phyloP scores from a whole-genome alignment of 345 rosid species.

The Brassica incana region DNA sequence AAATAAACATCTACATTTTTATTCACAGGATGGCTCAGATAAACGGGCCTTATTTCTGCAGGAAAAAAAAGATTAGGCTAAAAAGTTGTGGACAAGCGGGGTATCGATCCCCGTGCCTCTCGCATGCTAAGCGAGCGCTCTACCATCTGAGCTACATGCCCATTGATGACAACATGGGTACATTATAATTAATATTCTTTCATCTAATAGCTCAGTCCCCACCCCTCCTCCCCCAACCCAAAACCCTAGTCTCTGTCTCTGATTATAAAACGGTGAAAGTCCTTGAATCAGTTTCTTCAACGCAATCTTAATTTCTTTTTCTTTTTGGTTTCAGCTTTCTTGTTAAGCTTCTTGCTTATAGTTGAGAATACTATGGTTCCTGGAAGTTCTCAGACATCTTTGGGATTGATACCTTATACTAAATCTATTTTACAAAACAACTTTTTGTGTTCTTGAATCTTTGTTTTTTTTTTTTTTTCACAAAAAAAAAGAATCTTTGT shows the following conservation, averaged over 20 bases:
- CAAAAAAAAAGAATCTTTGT: no score
- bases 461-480: not conserved
- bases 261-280: not conserved
- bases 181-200: not conserved
- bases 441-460: not conserved
- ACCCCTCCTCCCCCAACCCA: not conserved
- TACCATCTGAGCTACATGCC: conserved; percentile 94
- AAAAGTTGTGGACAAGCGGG: conserved; percentile 32
- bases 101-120: conserved; percentile 89
- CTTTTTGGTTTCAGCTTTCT: not conserved
- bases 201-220: not conserved
- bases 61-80: no score
- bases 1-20: no score
- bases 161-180: not conserved
- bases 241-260: conserved; percentile 2
- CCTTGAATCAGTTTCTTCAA: not conserved
- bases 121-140: conserved; percentile 94
- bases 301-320: not conserved
- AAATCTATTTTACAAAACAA: not conserved
- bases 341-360: not conserved
- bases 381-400: not conserved
- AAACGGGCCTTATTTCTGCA: no score
- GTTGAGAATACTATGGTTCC: not conserved
- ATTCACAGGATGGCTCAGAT: no score
- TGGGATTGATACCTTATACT: not conserved